Percentiles rank a stretch among this genome's conserved stretches.
Conservation (phyloP, 2,329 filamentous ascomycete species). For the Aspergillus versicolor region DNA sequence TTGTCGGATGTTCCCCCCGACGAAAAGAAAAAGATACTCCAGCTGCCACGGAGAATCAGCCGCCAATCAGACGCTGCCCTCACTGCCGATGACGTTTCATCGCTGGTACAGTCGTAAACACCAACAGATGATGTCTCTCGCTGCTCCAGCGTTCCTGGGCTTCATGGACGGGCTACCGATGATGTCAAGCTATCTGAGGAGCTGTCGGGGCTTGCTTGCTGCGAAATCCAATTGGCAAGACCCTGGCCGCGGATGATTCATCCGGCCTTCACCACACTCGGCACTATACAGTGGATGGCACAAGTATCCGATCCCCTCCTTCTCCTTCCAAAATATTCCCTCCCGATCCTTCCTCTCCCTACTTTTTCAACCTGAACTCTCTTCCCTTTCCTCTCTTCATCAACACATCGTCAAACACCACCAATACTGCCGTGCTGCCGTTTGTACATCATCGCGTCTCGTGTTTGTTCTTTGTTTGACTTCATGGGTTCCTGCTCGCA, state of each 20-base stretch:
- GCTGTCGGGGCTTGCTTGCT: not conserved
- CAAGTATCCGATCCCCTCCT: not conserved
- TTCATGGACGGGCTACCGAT: not conserved
- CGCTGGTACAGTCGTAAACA: no score
- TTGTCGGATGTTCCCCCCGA: not conserved
- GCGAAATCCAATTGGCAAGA: no score
- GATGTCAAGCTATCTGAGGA: not conserved
- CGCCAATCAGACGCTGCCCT: not conserved
- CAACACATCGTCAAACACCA: no score
- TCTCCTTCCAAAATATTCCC: not conserved
- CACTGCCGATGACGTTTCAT: not conserved
- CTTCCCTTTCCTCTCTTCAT: no score
- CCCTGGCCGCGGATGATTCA: no score
- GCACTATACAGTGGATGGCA: no score
- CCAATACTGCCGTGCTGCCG: not conserved
- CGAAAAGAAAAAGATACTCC: not conserved
- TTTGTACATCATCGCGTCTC: not conserved
- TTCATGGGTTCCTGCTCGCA: not conserved
- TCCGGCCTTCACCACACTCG: no score
- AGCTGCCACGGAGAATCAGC: not conserved
- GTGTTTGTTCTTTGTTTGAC: not conserved
- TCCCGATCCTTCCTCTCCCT: not conserved
- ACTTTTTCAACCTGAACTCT: not conserved
- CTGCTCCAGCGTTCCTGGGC: not conserved
- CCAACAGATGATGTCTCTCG: no score